Percentiles rank a stretch among this genome's conserved stretches.
Evolutionary conservation across 495 filamentous ascomycete genomes (phyloP).

Genomic region (Penicillium ucsense): DNA sequence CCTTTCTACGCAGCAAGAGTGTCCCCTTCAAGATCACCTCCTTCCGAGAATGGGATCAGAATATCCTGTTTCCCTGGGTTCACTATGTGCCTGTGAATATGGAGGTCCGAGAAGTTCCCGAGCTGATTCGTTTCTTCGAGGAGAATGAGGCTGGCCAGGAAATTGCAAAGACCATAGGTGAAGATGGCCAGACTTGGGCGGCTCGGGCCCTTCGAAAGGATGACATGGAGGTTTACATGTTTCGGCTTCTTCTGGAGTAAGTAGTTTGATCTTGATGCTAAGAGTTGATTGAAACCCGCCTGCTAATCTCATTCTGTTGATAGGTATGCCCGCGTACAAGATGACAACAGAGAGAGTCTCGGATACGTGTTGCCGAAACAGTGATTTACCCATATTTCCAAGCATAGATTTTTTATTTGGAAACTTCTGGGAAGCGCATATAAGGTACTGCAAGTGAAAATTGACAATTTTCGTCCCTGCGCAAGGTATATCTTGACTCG

Average conservation of each 20-base stretch:
- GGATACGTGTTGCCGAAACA: not conserved
- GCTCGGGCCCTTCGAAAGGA: conserved; percentile 21
- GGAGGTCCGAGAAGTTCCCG: conserved; percentile 35
- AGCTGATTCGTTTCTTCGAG: conserved; percentile 30
- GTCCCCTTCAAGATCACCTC: conserved; percentile 39
- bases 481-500: too few relatives aligned
- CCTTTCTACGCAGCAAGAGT: conserved; percentile 32
- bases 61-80: conserved; percentile 44
- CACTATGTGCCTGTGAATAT: conserved; percentile 43
- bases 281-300: not conserved
- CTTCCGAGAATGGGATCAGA: conserved; percentile 48
- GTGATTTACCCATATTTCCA: too few relatives aligned
- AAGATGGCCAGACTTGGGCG: conserved; percentile 32
- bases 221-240: conserved; percentile 32
- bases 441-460: too few relatives aligned
- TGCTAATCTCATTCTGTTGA: not conserved
- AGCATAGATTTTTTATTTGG: too few relatives aligned
- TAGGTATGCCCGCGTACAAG: conserved; percentile 8
- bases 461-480: too few relatives aligned
- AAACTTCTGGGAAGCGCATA: too few relatives aligned
- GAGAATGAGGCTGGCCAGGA: conserved; percentile 21
- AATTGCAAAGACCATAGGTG: conserved; percentile 28
- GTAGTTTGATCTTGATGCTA: not conserved
- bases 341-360: conserved; percentile 5
- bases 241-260: conserved; percentile 33